Conservation (phyloP, 106 monocot genomes). For the Dioscorea zingiberensis region DNA sequence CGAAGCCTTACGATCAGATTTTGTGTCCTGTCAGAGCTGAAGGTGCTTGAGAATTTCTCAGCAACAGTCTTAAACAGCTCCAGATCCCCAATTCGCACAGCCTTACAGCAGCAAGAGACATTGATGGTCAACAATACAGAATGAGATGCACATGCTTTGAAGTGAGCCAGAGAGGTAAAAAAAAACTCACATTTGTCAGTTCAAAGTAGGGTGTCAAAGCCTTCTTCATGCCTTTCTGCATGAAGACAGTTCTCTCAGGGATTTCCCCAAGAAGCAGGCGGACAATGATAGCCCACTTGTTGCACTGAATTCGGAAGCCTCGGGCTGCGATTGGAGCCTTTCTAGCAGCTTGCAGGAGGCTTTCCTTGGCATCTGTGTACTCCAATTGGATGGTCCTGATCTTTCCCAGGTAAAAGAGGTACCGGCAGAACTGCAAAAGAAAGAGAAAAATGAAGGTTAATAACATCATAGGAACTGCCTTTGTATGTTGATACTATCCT, state of each 20-base stretch:
- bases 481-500: too few relatives aligned
- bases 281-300: slow-evolving; percentile 94
- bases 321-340: slow-evolving; percentile 84
- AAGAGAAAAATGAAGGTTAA: background rate
- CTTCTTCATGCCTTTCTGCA: slow-evolving; percentile 98
- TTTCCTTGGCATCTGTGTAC: slow-evolving; percentile 96
- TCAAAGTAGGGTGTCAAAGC: slow-evolving; percentile 91
- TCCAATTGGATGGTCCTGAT: slow-evolving; percentile 97
- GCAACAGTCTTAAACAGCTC: slow-evolving; percentile 77
- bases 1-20: slow-evolving; percentile 93
- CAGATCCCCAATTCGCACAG: slow-evolving; percentile 93
- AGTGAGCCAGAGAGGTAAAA: background rate
- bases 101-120: slow-evolving; percentile 23
- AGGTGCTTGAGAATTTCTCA: slow-evolving; percentile 67
- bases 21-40: slow-evolving; percentile 60
- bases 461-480: too few relatives aligned
- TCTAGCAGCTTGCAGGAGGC: slow-evolving; percentile 87
- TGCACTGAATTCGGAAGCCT: slow-evolving; percentile 89
- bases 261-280: slow-evolving; percentile 92
- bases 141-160: background rate
- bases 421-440: slow-evolving; percentile 70
- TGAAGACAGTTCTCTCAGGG: slow-evolving; percentile 93
- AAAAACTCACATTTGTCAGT: slow-evolving; percentile 74
- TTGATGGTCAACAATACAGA: background rate
- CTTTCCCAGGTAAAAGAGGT: slow-evolving; percentile 92